Evolutionary conservation across 192 early-diverging fungal genomes (phyloP).

Genomic region (Jimgerdemannia flammicorona): DNA sequence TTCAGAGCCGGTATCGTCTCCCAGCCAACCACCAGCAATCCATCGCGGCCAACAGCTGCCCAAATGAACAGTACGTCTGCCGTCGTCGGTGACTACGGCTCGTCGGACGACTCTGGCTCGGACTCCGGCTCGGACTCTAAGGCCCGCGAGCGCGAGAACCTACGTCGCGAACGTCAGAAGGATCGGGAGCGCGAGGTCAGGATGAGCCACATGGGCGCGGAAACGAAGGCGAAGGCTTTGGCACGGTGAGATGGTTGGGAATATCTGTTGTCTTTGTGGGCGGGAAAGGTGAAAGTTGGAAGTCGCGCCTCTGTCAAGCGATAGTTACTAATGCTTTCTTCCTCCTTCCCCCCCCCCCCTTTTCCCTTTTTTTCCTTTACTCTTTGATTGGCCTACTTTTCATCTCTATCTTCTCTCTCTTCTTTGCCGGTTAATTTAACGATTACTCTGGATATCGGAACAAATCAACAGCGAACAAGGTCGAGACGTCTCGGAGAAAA

Average conservation of each 20-base stretch:
- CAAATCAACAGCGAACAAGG: conserved; percentile 53
- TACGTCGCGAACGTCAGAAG: conserved; percentile 78
- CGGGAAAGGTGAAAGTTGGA: background rate
- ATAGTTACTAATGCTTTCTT: background rate
- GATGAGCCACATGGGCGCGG: conserved; percentile 84
- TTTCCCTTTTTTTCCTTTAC: background rate
- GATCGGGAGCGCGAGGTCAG: conserved; percentile 85
- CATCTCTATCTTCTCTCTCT: background rate
- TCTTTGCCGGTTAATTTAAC: background rate
- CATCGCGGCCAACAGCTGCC: background rate
- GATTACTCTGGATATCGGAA: too few relatives aligned
- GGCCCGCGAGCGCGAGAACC: conserved; percentile 78
- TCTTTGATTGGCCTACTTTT: background rate
- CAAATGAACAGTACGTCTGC: conserved; percentile 24
- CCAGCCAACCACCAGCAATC: background rate
- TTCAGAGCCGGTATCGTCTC: conserved; percentile 34
- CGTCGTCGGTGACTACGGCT: conserved; percentile 19
- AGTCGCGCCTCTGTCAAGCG: background rate
- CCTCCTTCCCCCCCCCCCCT: too few relatives aligned
- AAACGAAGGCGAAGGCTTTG: conserved; percentile 76
- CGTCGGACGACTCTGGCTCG: conserved; percentile 40
- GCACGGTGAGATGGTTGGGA: conserved; percentile 38
- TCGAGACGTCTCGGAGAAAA: conserved; percentile 98
- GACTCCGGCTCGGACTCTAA: conserved; percentile 60
- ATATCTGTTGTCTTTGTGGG: background rate